A percentile compares a stretch with the other conserved stretches of the same genome.
These are phyloP conservation scores for Brassica hybrid DNA, from an alignment of 441 rosid genomes.

Conservation along the genomic window DNA sequence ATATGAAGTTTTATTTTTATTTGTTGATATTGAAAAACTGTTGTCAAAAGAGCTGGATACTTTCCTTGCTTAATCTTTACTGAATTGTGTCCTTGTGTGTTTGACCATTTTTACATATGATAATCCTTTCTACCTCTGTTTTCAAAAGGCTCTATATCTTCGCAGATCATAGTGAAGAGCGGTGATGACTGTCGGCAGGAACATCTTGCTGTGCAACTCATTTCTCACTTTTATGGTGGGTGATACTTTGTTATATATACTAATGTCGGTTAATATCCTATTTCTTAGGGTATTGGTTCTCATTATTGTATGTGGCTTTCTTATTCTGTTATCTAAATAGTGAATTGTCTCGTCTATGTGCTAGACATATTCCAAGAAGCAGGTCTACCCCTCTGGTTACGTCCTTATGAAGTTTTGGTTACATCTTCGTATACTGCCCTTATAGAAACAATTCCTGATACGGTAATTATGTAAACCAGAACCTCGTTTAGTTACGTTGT, in stretches of 20 bases:
- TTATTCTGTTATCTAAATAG: slow-evolving; percentile 9
- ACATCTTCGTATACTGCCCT: slow-evolving; percentile 99
- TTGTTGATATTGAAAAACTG: slow-evolving; percentile 9
- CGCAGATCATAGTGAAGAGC: slow-evolving; percentile 82
- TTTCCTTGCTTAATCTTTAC: slow-evolving; percentile 20
- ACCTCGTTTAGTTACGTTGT: slow-evolving; percentile 28
- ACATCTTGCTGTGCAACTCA: slow-evolving; percentile 98
- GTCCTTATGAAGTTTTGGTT: slow-evolving; percentile 92
- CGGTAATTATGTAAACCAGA: slow-evolving; percentile 54
- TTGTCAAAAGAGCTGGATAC: slow-evolving; percentile 25
- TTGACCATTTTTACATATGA: slow-evolving; percentile 18
- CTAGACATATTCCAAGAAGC: slow-evolving; percentile 99
- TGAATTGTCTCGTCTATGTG: slow-evolving; percentile 33
- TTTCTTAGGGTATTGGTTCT: not conserved
- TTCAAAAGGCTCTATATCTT: slow-evolving; percentile 32
- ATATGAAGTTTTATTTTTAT: not conserved
- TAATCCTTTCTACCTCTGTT: slow-evolving; percentile 22
- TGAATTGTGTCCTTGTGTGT: slow-evolving; percentile 19
- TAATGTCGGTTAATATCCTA: slow-evolving; percentile 20
- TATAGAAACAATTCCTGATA: slow-evolving; percentile 97
- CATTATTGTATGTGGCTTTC: slow-evolving; percentile 7
- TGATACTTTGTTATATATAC: slow-evolving; percentile 20
- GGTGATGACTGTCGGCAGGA: slow-evolving; percentile 99
- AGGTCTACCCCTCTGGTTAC: slow-evolving; percentile 98
- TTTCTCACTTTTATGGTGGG: slow-evolving; percentile 94